phyloP scores from a whole-genome alignment of 176 grass and related monocot species.

The Carex myosuroides region DNA sequence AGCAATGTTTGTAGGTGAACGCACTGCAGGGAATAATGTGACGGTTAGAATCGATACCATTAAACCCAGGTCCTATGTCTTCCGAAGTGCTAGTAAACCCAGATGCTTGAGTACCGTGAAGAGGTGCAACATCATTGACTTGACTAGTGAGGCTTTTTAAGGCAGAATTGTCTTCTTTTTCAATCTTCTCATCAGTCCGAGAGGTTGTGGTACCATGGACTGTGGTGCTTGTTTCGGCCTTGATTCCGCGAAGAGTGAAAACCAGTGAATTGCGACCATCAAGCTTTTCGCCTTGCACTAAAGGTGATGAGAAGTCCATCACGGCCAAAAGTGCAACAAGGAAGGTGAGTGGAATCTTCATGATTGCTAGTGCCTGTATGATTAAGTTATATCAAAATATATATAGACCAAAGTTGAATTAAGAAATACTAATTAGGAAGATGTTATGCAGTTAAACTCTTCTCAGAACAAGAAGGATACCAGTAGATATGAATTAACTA shows the following conservation, averaged over 20 bases:
- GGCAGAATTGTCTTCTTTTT: background rate
- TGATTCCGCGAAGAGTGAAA: conserved; percentile 17
- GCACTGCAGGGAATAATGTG: background rate
- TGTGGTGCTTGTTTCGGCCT: background rate
- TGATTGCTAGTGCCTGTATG: background rate
- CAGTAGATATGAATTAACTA: background rate
- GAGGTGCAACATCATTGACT: background rate
- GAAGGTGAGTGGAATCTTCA: conserved; percentile 13
- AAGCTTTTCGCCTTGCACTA: conserved; percentile 6
- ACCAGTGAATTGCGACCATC: background rate
- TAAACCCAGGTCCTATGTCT: background rate
- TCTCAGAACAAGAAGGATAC: background rate
- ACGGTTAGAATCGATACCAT: background rate
- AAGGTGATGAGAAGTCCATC: background rate
- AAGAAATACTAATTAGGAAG: background rate
- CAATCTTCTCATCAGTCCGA: background rate
- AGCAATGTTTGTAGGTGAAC: background rate
- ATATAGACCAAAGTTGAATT: background rate
- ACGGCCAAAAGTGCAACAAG: background rate
- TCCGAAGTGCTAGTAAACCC: background rate
- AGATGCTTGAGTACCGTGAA: background rate
- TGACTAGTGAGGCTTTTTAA: background rate
- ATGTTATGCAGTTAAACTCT: background rate
- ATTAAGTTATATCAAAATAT: background rate
- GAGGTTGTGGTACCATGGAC: background rate